These are phyloP conservation scores for Melocanna baccifera DNA, from an alignment of 176 grass and related monocot genomes.

Conservation along the genomic window DNA sequence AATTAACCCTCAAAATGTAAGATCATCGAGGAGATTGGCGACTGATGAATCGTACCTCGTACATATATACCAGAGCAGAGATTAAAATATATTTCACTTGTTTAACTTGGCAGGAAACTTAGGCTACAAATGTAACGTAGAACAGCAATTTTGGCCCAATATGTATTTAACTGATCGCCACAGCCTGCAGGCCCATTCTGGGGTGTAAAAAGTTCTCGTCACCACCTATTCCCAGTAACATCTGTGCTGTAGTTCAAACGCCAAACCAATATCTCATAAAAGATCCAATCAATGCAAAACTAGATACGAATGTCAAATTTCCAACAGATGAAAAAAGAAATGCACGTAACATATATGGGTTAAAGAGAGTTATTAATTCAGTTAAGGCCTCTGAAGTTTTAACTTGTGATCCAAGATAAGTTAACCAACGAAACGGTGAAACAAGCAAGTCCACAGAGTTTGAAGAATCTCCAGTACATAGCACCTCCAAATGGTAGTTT, in stretches of 20 bases:
- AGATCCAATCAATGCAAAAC: not conserved
- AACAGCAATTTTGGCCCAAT: no score
- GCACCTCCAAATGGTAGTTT: no score
- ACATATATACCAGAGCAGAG: not conserved
- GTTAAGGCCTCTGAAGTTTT: no score
- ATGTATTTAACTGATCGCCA: not conserved
- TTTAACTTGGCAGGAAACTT: not conserved
- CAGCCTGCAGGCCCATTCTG: not conserved
- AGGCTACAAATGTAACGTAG: not conserved
- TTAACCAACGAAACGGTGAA: no score
- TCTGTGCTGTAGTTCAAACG: not conserved
- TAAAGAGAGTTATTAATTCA: no score
- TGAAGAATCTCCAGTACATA: no score
- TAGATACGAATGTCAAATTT: not conserved
- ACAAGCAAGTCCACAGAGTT: no score
- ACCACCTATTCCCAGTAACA: not conserved
- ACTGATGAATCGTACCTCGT: not conserved
- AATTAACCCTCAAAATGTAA: no score
- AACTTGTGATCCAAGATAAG: no score
- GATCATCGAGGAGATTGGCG: not conserved
- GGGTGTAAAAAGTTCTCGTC: not conserved
- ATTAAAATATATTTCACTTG: not conserved
- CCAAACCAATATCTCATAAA: not conserved
- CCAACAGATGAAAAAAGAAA: not conserved
- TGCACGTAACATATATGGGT: not conserved